Percentiles rank a stretch among this genome's conserved stretches.
These are phyloP conservation scores for Coelastrella sp. DNA, from an alignment of 139 green algal species.

Conservation along the genomic window DNA sequence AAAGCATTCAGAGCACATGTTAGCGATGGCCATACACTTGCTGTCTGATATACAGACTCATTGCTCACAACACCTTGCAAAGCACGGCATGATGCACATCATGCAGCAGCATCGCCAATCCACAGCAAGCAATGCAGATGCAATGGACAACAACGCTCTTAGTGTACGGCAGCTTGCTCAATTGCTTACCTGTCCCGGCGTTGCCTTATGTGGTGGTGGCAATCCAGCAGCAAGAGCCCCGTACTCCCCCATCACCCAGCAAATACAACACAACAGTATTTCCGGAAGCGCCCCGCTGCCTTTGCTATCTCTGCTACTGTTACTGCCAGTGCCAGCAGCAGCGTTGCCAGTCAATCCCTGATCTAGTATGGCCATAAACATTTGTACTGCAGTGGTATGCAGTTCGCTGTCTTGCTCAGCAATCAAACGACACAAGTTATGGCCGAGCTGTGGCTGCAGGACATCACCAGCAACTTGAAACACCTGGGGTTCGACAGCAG, in stretches of 20 bases:
- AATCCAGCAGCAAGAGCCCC: conserved; percentile 61
- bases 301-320: conserved; percentile 4
- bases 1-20: no score
- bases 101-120: no score
- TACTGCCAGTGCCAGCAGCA: neutral
- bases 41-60: no score
- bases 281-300: conserved; percentile 73
- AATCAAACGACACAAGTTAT: conserved; percentile 91
- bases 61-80: no score
- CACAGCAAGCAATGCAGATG: neutral
- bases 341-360: neutral
- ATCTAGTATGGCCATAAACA: conserved; percentile 6
- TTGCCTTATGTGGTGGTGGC: neutral
- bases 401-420: conserved; percentile 84
- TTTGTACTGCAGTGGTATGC: conserved; percentile 58
- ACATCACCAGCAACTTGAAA: conserved; percentile 89
- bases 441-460: conserved; percentile 73
- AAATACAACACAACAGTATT: conserved; percentile 69
- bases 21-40: no score
- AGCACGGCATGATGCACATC: no score
- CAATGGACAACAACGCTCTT: no score
- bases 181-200: neutral
- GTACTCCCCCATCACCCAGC: conserved; percentile 96
- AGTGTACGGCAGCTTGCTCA: no score
- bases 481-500: conserved; percentile 57